Conservation (phyloP, 805 yeast species). For the Candida boleticola region DNA sequence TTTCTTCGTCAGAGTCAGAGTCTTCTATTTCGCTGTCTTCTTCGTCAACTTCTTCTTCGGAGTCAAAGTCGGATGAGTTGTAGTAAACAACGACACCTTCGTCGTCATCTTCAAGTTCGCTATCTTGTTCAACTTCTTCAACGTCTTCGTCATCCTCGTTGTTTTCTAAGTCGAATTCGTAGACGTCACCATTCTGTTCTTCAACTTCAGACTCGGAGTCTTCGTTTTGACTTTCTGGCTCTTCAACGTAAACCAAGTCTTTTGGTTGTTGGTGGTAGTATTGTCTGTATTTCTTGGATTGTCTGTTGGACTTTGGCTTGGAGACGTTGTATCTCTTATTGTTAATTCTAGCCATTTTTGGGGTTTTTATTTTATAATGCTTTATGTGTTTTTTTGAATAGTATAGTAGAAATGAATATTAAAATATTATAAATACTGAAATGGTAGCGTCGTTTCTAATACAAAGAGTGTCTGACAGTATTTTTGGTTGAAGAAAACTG, state of each 20-base stretch:
- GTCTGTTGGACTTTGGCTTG: conserved; percentile 8
- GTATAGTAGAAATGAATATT: not conserved
- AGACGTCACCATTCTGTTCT: conserved; percentile 10
- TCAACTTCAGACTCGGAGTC: conserved; percentile 19
- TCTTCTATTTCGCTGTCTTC: conserved; percentile 11
- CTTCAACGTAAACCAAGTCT: conserved; percentile 40
- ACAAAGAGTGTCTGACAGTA: not conserved
- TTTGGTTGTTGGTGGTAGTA: conserved; percentile 35
- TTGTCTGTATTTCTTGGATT: conserved; percentile 23
- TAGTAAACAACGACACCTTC: conserved; percentile 6
- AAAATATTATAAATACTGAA: not conserved
- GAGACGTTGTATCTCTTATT: conserved; percentile 6
- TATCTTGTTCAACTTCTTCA: conserved; percentile 2
- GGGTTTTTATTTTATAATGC: not conserved
- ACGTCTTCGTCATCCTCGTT: not conserved
- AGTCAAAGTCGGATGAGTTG: conserved; percentile 4
- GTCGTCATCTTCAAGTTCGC: conserved; percentile 6
- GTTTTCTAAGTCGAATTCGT: conserved; percentile 3
- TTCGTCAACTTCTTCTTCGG: conserved; percentile 6
- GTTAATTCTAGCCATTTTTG: conserved; percentile 8
- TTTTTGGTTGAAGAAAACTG: not conserved
- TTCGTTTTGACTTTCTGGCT: conserved; percentile 36
- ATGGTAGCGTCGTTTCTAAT: not conserved
- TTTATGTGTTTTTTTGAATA: not conserved
- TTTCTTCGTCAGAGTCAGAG: conserved; percentile 14